Percentiles rank a stretch among this genome's conserved stretches.
Evolutionary conservation across 1,139 yeast species (phyloP).

Genomic region (Arxiozyma bovina): DNA sequence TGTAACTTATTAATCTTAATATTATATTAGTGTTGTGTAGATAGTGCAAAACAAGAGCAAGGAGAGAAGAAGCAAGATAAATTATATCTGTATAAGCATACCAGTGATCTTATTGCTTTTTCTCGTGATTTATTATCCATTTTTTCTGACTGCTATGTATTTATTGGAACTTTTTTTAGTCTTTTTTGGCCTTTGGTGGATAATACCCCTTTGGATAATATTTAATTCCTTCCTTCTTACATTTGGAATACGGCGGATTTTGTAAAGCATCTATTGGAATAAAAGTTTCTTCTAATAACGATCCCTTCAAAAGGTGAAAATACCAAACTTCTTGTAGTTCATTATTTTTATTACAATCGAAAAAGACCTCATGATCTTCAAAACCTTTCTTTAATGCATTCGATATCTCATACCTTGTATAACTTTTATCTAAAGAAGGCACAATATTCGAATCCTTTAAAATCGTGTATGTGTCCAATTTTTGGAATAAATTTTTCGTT

Average conservation of each 20-base stretch:
- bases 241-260: constrained; percentile 37
- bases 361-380: constrained; percentile 51
- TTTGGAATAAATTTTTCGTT: constrained; percentile 54
- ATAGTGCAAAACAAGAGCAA: no score
- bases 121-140: neutral
- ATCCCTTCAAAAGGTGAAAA: constrained; percentile 69
- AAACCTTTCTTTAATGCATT: constrained; percentile 53
- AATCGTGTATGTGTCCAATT: constrained; percentile 64
- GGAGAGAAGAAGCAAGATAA: no score
- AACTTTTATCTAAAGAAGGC: constrained; percentile 55
- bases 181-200: constrained; percentile 27
- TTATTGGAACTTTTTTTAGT: neutral
- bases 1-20: no score
- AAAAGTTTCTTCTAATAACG: constrained; percentile 58
- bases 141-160: neutral
- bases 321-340: constrained; percentile 88
- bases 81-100: no score
- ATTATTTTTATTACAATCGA: constrained; percentile 59
- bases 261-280: constrained; percentile 52
- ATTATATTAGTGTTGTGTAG: no score
- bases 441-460: constrained; percentile 57
- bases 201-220: constrained; percentile 62
- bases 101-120: neutral
- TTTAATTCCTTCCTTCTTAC: constrained; percentile 64
- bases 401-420: constrained; percentile 55